A percentile compares a stretch with the other conserved stretches of the same genome.
phyloP scores from a whole-genome alignment of 176 grass and related monocot genomes.

The Sorghum bicolor region DNA sequence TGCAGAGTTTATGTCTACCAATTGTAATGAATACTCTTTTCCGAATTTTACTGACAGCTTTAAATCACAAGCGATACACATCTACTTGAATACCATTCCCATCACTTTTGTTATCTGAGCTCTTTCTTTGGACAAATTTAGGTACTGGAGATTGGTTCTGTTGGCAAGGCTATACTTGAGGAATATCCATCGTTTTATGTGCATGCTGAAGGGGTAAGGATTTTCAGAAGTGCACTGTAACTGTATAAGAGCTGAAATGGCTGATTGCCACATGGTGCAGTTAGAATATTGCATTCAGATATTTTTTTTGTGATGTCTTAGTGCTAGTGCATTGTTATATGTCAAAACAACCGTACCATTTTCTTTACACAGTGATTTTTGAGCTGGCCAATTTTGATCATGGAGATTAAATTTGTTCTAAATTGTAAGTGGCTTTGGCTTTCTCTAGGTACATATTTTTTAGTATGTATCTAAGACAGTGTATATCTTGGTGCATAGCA shows the following conservation, averaged over 20 bases:
- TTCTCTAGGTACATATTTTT: neutral
- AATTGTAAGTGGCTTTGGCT: neutral
- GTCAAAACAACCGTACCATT: neutral
- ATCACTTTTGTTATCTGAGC: neutral
- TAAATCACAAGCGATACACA: neutral
- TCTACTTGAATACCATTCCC: neutral
- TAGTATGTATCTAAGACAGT: neutral
- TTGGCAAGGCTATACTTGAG: conserved; percentile 73
- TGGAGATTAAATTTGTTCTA: neutral
- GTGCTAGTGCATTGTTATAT: neutral
- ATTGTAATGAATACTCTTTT: conserved; percentile 8
- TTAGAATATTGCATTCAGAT: conserved; percentile 1
- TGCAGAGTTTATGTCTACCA: neutral
- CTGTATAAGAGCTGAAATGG: conserved; percentile 3
- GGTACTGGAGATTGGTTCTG: conserved; percentile 88
- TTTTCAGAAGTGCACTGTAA: neutral
- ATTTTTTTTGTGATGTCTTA: neutral
- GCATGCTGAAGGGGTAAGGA: conserved; percentile 74
- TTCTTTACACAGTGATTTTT: neutral
- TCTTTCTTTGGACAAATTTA: conserved; percentile 30
- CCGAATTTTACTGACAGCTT: conserved; percentile 12
- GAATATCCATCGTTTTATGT: conserved; percentile 63
- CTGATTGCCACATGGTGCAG: neutral
- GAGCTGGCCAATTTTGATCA: neutral
- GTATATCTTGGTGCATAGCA: neutral